Base-by-base conservation (phyloP, 768 basidiomycete genomes). In the Collybia mongolica region DNA sequence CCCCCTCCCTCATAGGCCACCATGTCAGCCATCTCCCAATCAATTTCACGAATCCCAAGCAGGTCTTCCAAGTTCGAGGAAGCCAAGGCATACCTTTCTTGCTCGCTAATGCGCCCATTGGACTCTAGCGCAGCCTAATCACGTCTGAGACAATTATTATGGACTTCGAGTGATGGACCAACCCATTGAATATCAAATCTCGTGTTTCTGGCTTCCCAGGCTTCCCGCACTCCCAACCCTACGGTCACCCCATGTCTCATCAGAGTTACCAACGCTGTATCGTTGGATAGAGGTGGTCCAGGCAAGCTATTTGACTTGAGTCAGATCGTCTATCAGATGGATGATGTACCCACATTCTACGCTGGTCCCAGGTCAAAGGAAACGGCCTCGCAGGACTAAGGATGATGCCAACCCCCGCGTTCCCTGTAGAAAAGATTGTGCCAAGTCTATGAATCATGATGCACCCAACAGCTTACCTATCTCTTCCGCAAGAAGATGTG, bases 111-210 rank as follows among this genome's bases (percentile, higher is more conserved):
- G 20, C 68, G 66, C 3, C 71, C 75, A 49, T 75, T 74, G 14
- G 78, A 75, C 48, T 79, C 77, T 35, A 77, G 64, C 48, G 70
- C 67, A 24, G 75, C 77, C 78, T 79, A 38, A 29, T 41, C 44
- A 15, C 4, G 17, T 26, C 5, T 47, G 12, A 47, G 46, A 36
- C 12, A 36, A 32, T 23, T 36, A 49, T 29, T n/a, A 35, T 11
- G 44, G 36, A 19, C 7, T 12, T 29, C 22, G 19, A 39, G 36
- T 29, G 36, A 42, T 6, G 15, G 22, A 71, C 81, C 59, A 54
- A 88, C 88, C 92, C 90, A 94, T 63, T 82, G 82, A 17, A 83
- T 71, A 56, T 93, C 89, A 58, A 91, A 87, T 8, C 88, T 79
- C 11, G 83, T 81, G 57, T 87, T 90, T 38, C 85, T 79, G 32